Evolutionary conservation across 805 yeast species (phyloP), one percentile per base, ranked within the genome.

Genomic region (Barnettozyma californica): DNA sequence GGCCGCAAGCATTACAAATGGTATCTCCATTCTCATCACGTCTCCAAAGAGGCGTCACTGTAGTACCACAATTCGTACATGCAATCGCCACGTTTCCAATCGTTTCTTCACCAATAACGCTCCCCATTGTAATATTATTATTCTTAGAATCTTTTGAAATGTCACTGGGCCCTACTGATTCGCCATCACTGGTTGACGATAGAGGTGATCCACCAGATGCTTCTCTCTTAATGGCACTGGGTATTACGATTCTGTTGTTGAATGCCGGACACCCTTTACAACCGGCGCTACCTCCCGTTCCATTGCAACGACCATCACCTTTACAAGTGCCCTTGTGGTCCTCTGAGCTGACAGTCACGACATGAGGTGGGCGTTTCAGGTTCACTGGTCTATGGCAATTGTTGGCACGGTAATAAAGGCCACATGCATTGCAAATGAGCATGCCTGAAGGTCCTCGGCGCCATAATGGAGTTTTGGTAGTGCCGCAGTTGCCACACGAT

Each of bases 341-440:
- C 7, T 40, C 39, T 2, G 53, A 34, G 47, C 96, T 76, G 61
- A 89, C 87, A 60, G 88, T 88, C 51, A 92, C 91, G 2, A 89
- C 91, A 62, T 91, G 96, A 0, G 97, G 65, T 2, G 65, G 65
- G 52, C 64, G 87, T 60, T 91, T 90, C 60, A 91, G 72, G 39
- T 94, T 83, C 41, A 91, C 73, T 1, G 98, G 98, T 44, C 98
- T 69, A 38, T 87, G 95, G 5, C 87, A 91, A 20, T 97, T 97
- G 60, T 92, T 97, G 16, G 94, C 76, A 64, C 90, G 89, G 59
- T 84, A 73, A 58, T 92, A 91, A 51, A 92, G 70, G 0, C 98
- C 98, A 69, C 98, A 91, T 0, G 98, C 98, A 65, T 91, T 91
- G 67, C 98, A 91, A 51, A 92, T 73, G 0, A 96, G 91, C 56